Base-by-base conservation (phyloP, 345 rosid species). In the Hibiscus tridactylites region DNA sequence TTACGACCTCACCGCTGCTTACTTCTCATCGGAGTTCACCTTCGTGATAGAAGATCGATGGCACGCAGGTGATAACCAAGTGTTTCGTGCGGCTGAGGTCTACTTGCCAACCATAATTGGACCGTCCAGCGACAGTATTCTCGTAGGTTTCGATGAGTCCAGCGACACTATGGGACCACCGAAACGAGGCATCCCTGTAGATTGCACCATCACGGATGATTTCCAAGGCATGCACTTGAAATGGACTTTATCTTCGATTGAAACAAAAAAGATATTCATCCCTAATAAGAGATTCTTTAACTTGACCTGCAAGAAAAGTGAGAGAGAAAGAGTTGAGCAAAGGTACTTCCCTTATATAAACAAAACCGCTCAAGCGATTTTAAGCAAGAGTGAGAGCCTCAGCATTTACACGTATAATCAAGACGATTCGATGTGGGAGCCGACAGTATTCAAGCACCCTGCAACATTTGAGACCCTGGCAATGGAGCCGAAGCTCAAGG, bases 41-140 rank as follows among this genome's bases (percentile, higher is more conserved):
- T 79, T 76, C 50, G 6, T 82, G 2, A 76, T 79, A 13, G 85
- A 79, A 61, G 82, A 82, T 12, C 82, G 75, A 3, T 82, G 82
- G 82, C 66, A 76, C 10, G 85, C 85, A 3, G 71, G 70, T 8
- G 44, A 47, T 15, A 82, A 77, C 59, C 78, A 76, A 49, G 49
- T 74, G 4, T 81, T 75, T 31, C 73, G 75, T 0, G 81, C 82
- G 0, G 39, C 56, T 2, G 78, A 78, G 70, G 65, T 78, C 33
- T 81, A 81, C 42, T 70, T 81, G 21, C 80, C 84, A 0, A 78
- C 82, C n/a, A 67, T 8, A 39, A 44, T 76, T 5, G 79, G 79
- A 0, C n/a, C 62, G 16, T 50, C 77, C 49, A 73, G 76, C 1
- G 56, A 66, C 11, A 60, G 75, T 24, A 68, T 79, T 6, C 74